phyloP scores from a whole-genome alignment of 225 moss, liverwort and hornwort genomes.

The Antitrichia curtipendula region DNA sequence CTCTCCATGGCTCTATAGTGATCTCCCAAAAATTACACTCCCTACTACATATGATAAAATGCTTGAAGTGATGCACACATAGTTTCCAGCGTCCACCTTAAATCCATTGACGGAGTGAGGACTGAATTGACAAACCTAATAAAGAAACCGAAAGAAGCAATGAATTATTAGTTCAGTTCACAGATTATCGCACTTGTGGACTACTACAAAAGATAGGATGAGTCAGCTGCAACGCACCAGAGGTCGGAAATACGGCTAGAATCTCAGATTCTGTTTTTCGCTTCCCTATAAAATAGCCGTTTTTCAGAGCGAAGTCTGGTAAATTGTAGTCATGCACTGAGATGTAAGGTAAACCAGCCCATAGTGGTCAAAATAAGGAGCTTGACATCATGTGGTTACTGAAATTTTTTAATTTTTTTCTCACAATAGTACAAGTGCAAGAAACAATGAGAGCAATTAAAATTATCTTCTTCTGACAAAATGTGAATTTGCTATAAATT shows the following conservation, averaged over 20 bases:
- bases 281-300: conserved; percentile 79
- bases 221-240: conserved; percentile 14
- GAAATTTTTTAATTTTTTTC: no score
- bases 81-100: neutral
- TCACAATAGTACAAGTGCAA: no score
- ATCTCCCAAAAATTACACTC: neutral
- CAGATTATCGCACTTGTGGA: neutral
- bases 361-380: no score
- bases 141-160: neutral
- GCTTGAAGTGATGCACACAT: neutral
- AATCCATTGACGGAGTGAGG: neutral
- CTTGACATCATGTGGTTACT: no score
- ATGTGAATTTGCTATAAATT: no score
- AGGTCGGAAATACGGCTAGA: conserved; percentile 37
- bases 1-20: neutral
- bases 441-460: no score
- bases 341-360: no score
- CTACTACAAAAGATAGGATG: neutral
- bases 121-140: neutral
- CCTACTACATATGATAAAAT: neutral
- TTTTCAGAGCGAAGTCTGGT: conserved; percentile 59
- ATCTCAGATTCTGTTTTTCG: conserved; percentile 59
- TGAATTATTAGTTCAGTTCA: neutral
- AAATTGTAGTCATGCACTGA: conserved; percentile 87
- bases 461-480: no score